phyloP scores from a whole-genome alignment of 768 basidiomycete genomes.

The Gymnopilus junonius region DNA sequence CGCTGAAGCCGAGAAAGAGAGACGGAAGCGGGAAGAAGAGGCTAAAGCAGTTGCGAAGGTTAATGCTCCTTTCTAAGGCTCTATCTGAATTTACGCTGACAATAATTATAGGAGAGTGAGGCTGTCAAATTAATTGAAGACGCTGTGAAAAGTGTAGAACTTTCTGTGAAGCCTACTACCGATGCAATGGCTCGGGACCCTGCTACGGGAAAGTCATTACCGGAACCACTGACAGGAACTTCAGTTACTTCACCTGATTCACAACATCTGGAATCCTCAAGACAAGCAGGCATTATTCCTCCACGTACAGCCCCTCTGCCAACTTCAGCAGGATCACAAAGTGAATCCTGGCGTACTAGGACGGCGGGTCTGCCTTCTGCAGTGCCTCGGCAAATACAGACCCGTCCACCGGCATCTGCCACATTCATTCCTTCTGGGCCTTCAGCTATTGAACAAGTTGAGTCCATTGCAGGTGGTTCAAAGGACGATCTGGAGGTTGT shows the following conservation, averaged over 20 bases:
- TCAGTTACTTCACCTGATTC: conserved; percentile 30
- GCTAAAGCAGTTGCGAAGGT: conserved; percentile 15
- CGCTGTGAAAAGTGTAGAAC: conserved; percentile 37
- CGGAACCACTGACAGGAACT: conserved; percentile 35
- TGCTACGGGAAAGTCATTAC: conserved; percentile 21
- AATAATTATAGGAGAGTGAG: conserved; percentile 34
- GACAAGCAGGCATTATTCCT: conserved; percentile 30
- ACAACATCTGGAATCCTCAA: conserved; percentile 28
- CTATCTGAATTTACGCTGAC: conserved; percentile 1
- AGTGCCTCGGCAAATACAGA: conserved; percentile 33
- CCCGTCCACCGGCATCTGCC: conserved; percentile 27
- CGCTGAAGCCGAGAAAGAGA: conserved; percentile 43
- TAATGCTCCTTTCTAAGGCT: neutral
- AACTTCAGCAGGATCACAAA: conserved; percentile 35
- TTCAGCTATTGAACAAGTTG: conserved; percentile 45
- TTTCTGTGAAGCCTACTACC: neutral
- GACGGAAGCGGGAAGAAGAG: conserved; percentile 26
- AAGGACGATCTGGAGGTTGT: conserved; percentile 78
- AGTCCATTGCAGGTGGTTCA: conserved; percentile 46
- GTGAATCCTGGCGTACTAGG: conserved; percentile 73
- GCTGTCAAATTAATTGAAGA: conserved; percentile 51
- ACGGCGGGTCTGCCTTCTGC: conserved; percentile 36
- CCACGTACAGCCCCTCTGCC: conserved; percentile 21
- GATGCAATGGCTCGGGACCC: conserved; percentile 6
- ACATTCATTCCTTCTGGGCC: conserved; percentile 38